Conservation (phyloP, 371 early-diverging fungal species). For the Saksenaea oblongispora region DNA sequence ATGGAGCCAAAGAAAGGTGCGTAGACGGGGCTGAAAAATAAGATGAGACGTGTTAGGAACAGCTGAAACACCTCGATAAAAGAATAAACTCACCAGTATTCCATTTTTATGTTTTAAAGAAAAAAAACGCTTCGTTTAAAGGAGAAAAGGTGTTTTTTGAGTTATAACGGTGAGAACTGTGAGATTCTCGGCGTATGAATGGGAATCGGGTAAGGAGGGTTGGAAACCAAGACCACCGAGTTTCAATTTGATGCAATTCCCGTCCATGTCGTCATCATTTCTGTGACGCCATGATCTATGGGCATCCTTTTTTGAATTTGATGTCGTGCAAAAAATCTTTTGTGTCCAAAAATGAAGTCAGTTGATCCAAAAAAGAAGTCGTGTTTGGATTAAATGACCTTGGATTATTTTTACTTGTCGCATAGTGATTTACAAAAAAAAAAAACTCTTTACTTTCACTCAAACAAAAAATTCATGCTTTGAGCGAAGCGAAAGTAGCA, state of each 20-base stretch:
- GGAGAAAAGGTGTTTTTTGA: not conserved
- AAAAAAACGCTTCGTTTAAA: not conserved
- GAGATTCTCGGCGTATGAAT: not conserved
- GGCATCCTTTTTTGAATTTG: no score
- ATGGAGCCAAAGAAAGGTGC: slow-evolving; percentile 97
- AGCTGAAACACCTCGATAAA: not conserved
- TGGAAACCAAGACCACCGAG: not conserved
- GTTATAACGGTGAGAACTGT: slow-evolving; percentile 3
- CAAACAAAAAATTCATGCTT: no score
- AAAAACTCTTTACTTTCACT: no score
- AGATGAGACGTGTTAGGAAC: slow-evolving; percentile 9
- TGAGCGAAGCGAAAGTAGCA: no score
- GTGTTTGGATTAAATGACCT: no score
- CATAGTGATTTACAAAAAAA: no score
- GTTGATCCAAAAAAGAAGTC: no score
- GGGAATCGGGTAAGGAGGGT: not conserved
- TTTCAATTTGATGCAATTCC: not conserved
- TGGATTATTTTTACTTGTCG: no score
- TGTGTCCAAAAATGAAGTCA: no score
- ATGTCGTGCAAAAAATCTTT: no score
- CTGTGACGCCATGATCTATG: not conserved
- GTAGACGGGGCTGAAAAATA: slow-evolving; percentile 83
- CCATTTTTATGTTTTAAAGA: not conserved
- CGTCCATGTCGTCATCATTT: not conserved
- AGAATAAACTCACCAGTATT: not conserved